Evolutionary conservation across 1,284 basidiomycete species (phyloP).

Genomic region (Kwoniella shivajii): DNA sequence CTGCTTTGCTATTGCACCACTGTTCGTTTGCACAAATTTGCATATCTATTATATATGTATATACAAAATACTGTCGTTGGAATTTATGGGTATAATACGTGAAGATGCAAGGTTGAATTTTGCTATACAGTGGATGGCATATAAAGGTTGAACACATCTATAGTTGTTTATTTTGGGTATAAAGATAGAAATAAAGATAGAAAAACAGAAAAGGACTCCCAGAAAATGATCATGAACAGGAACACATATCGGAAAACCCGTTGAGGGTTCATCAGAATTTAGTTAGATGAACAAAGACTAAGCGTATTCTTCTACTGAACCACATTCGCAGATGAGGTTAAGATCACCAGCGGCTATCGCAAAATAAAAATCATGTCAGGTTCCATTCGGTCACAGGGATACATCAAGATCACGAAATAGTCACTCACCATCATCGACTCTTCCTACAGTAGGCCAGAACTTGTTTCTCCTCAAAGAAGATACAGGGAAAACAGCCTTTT

Average conservation of each 20-base stretch:
- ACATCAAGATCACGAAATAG: background rate
- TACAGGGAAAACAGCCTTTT: conserved; percentile 81
- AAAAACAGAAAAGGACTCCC: background rate
- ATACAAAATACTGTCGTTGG: too few species aligned
- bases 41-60: too few species aligned
- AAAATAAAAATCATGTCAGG: background rate
- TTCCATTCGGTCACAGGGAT: background rate
- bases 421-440: conserved; percentile 82
- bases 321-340: conserved; percentile 73
- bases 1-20: too few species aligned
- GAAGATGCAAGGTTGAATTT: conserved; percentile 7
- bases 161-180: background rate
- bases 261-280: background rate
- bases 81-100: background rate
- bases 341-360: conserved; percentile 51
- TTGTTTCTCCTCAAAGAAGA: conserved; percentile 78
- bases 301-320: conserved; percentile 74
- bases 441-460: conserved; percentile 89
- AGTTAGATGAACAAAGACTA: conserved; percentile 2
- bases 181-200: background rate
- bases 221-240: background rate
- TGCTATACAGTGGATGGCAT: conserved; percentile 1
- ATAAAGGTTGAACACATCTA: conserved; percentile 1
- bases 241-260: background rate
- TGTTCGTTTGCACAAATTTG: too few species aligned